Percentiles rank a stretch among this genome's conserved stretches.
phyloP scores from a whole-genome alignment of 108 stramenopile genomes.

The Cylindrotheca fusiformis region DNA sequence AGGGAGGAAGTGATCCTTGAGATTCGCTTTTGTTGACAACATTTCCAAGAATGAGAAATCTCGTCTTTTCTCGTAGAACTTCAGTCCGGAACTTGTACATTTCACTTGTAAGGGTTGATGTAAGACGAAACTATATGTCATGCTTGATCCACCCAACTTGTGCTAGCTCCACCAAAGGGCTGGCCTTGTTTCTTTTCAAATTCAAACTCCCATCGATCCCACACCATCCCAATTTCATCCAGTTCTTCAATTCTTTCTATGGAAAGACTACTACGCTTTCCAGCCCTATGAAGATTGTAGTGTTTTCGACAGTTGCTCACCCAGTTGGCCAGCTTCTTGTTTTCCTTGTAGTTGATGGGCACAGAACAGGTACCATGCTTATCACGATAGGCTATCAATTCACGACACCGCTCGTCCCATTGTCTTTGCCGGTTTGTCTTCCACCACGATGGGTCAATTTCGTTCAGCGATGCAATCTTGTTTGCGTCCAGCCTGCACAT shows the following conservation, averaged over 20 bases:
- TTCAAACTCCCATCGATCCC: conserved; percentile 51
- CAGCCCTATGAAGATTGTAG: conserved; percentile 29
- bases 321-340: conserved; percentile 54
- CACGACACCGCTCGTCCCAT: conserved; percentile 51
- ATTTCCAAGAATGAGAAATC: too few species aligned
- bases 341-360: conserved; percentile 34
- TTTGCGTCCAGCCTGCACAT: conserved; percentile 13
- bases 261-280: conserved; percentile 16
- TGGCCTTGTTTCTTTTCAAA: conserved; percentile 37
- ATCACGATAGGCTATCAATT: conserved; percentile 43
- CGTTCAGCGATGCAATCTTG: conserved; percentile 13
- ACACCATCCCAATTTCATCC: conserved; percentile 47
- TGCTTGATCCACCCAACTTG: too few species aligned
- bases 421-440: conserved; percentile 25
- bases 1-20: too few species aligned
- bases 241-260: conserved; percentile 33
- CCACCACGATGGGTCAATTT: conserved; percentile 28
- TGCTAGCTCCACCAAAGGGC: too few species aligned
- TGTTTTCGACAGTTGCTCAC: conserved; percentile 55
- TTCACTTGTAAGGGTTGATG: too few species aligned
- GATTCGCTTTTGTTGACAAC: too few species aligned
- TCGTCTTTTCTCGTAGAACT: too few species aligned
- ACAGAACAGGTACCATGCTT: conserved; percentile 46
- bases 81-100: too few species aligned
- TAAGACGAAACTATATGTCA: too few species aligned